Conservation (phyloP, 441 rosid genomes). For the Populus hybrid region DNA sequence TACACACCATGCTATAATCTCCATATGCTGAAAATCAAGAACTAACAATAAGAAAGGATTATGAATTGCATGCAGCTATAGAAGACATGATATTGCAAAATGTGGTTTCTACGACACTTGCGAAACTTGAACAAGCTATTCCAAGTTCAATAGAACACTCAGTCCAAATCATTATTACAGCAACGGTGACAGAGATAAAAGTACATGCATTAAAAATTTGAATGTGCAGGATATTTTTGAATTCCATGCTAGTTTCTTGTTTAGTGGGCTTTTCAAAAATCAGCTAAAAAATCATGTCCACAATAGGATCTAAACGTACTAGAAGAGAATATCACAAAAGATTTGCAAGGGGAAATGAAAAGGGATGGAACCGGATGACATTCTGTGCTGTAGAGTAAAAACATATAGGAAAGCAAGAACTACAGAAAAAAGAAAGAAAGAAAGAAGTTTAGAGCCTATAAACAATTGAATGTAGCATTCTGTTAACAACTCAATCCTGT, state of each 20-base stretch:
- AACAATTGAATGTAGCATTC: conserved; percentile 1
- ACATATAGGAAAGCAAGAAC: neutral
- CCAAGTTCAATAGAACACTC: neutral
- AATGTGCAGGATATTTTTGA: neutral
- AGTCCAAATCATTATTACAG: neutral
- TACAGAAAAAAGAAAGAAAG: neutral
- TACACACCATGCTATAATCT: conserved; percentile 77
- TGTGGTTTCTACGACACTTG: neutral
- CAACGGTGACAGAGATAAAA: neutral
- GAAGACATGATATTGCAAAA: neutral
- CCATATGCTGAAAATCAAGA: conserved; percentile 64
- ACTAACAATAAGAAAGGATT: conserved; percentile 14
- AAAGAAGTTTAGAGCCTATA: neutral
- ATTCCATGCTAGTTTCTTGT: neutral
- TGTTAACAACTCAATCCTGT: neutral
- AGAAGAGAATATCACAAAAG: neutral
- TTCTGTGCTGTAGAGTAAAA: too few species aligned
- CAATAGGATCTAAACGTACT: neutral
- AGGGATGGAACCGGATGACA: neutral
- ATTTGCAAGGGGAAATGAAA: neutral
- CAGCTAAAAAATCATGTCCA: neutral
- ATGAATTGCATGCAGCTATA: neutral
- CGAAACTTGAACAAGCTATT: neutral
- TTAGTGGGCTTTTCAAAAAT: neutral
- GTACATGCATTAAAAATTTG: neutral